These are phyloP conservation scores for Fraxinus nigra DNA, from an alignment of 305 asterid species.

Conservation along the genomic window DNA sequence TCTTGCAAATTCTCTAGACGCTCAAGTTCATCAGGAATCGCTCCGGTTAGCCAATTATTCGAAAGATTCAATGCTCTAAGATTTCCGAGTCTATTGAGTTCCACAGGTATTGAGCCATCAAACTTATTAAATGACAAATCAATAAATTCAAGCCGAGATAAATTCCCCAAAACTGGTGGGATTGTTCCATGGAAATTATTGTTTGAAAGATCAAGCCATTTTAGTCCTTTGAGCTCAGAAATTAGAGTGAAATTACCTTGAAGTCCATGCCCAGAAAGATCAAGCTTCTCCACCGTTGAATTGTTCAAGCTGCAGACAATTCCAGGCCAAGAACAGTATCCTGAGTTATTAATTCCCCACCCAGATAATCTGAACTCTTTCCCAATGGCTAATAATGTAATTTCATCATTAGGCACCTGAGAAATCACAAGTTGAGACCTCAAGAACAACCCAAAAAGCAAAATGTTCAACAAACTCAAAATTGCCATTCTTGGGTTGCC, in stretches of 20 bases:
- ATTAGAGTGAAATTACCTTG: slow-evolving; percentile 80
- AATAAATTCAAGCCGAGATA: slow-evolving; percentile 74
- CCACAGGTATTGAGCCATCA: slow-evolving; percentile 60
- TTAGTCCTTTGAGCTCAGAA: slow-evolving; percentile 69
- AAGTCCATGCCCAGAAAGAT: slow-evolving; percentile 58
- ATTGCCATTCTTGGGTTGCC: slow-evolving; percentile 40
- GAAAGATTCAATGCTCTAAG: slow-evolving; percentile 72
- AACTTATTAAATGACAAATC: slow-evolving; percentile 82
- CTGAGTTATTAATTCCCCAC: slow-evolving; percentile 59
- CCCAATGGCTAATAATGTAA: slow-evolving; percentile 52
- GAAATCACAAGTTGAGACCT: slow-evolving; percentile 43
- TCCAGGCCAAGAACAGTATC: slow-evolving; percentile 71
- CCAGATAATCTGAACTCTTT: slow-evolving; percentile 50
- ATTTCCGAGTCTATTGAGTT: slow-evolving; percentile 50
- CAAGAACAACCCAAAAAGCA: slow-evolving; percentile 52
- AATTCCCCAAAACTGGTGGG: slow-evolving; percentile 58
- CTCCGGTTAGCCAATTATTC: slow-evolving; percentile 49
- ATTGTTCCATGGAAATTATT: slow-evolving; percentile 71
- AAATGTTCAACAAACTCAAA: slow-evolving; percentile 35
- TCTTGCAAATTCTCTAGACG: slow-evolving; percentile 54
- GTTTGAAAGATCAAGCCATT: slow-evolving; percentile 77
- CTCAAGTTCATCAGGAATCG: slow-evolving; percentile 65
- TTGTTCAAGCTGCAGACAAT: slow-evolving; percentile 64
- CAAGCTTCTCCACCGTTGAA: slow-evolving; percentile 69
- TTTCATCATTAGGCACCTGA: slow-evolving; percentile 42